Evolutionary conservation across 2,329 filamentous ascomycete species (phyloP).

Genomic region (Aspergillus sp.): DNA sequence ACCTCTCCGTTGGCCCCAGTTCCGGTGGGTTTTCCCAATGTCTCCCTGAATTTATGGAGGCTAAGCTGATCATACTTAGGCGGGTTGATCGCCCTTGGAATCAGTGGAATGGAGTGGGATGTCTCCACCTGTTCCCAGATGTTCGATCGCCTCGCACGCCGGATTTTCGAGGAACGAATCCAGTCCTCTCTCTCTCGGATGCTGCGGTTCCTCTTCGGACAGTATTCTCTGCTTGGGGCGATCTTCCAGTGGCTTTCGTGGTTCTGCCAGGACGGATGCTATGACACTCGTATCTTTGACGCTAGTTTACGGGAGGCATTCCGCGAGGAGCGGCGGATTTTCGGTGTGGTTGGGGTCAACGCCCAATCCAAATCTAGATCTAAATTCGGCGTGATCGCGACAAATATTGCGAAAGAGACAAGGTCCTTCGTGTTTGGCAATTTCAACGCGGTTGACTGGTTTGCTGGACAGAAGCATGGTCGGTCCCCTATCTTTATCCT

Average conservation of each 20-base stretch:
- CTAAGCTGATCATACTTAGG: slow-evolving; percentile 16
- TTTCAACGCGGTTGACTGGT: slow-evolving; percentile 22
- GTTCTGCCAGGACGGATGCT: slow-evolving; percentile 28
- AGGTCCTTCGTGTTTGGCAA: slow-evolving; percentile 27
- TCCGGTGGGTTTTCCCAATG: slow-evolving; percentile 12
- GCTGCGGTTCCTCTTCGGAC: slow-evolving; percentile 9
- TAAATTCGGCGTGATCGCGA: slow-evolving; percentile 25
- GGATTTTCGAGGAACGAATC: slow-evolving; percentile 21
- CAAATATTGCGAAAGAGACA: slow-evolving; percentile 26
- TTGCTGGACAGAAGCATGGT: slow-evolving; percentile 12
- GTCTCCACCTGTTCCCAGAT: slow-evolving; percentile 19
- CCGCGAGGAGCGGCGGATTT: slow-evolving; percentile 22
- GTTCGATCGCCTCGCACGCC: slow-evolving; percentile 16
- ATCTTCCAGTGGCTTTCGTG: slow-evolving; percentile 20
- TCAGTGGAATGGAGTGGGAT: slow-evolving; percentile 24
- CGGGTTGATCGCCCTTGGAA: slow-evolving; percentile 22
- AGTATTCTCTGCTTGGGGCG: slow-evolving; percentile 9
- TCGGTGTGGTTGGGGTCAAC: slow-evolving; percentile 13
- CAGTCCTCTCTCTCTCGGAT: slow-evolving; percentile 11
- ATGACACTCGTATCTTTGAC: slow-evolving; percentile 27
- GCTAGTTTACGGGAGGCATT: slow-evolving; percentile 23
- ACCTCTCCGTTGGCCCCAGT: slow-evolving; percentile 22
- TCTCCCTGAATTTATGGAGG: neutral
- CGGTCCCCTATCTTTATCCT: neutral
- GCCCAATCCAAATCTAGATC: slow-evolving; percentile 6